Evolutionary conservation across 495 filamentous ascomycete genomes (phyloP).

Genomic region (Saxophila tyrrhenica): DNA sequence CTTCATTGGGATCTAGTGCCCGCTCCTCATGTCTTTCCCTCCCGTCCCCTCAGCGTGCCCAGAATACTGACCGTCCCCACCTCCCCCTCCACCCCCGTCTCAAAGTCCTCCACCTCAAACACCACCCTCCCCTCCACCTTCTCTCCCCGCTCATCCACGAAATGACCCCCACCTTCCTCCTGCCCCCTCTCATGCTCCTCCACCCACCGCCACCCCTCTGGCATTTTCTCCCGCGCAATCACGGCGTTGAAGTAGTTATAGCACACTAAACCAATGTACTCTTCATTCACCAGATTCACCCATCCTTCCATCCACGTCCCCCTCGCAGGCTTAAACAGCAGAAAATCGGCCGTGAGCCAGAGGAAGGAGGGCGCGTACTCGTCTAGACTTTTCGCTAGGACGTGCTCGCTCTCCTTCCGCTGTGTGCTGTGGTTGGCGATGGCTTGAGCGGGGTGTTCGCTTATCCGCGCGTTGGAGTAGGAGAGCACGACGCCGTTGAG

Average conservation of each 20-base stretch:
- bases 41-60: constrained; percentile 3
- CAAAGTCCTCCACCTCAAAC: constrained; percentile 55
- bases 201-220: constrained; percentile 54
- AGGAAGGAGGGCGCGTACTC: constrained; percentile 58
- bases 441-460: constrained; percentile 21
- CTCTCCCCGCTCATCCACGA: constrained; percentile 50
- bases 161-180: constrained; percentile 42
- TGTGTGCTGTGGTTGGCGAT: constrained; percentile 8
- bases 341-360: constrained; percentile 63
- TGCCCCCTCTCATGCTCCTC: constrained; percentile 6
- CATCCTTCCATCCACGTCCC: constrained; percentile 50
- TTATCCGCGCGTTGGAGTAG: constrained; percentile 46
- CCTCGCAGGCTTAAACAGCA: constrained; percentile 53
- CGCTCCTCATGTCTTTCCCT: not conserved
- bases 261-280: constrained; percentile 57
- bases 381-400: constrained; percentile 45
- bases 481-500: constrained; percentile 59
- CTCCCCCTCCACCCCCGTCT: constrained; percentile 29
- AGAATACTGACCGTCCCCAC: constrained; percentile 11
- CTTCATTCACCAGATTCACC: constrained; percentile 62
- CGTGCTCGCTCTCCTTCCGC: constrained; percentile 30
- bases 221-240: constrained; percentile 55
- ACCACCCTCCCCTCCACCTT: constrained; percentile 48
- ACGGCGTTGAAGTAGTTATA: constrained; percentile 67
- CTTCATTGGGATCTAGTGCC: too few relatives aligned